Evolutionary conservation across 2,329 filamentous ascomycete genomes (phyloP), one percentile per base, ranked within the genome.

Genomic region (Colletotrichum gigasporum): DNA sequence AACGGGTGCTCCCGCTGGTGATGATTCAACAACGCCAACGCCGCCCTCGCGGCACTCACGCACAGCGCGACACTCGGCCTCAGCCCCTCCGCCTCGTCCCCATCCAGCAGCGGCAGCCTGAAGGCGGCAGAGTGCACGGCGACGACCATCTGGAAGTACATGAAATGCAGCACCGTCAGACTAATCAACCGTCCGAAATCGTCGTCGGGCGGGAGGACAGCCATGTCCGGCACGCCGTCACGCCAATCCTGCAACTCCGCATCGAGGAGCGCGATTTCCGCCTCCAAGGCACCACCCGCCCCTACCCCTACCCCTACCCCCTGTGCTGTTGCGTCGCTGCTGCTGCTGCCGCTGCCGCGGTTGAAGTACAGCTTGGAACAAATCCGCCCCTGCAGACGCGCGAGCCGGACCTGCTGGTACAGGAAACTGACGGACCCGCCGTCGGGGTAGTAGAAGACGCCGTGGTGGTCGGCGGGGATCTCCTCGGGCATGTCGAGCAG

Each of bases 121-220:
- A 55, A 44, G 11, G 52, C 52, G 2, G 52, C 52, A 5, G 52
- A 55, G 28, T 55, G 52, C 10, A 55, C 26, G 11, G 52, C 52
- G 26, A 55, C 52, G 7, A 55, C 39, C n/a, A 44, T 18, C 28
- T 55, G 52, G 14, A 55, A 55, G 39, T 55, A 55, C 35, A 24
- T 28, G 10, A 55, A 55, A 16, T 55, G 37, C 18, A 55, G 12
- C 11, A 44, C 24, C 16, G 24, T 55, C 24, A 55, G 52, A 14
- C 24, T 10, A n/a, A 44, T 32, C 16, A 44, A n/a, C 11, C 39
- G 26, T 9, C 26, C 22, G 16, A 22, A n/a, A 18, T 55, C 52
- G 24, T 12, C 52, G 28, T 55, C 52, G 2, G 18, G 3, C 16
- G 52, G 37, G 16, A 26, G 52, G 16, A 34, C 34, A n/a, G n/a